Evolutionary conservation across 257 asterid genomes (phyloP).

Genomic region (Solanum virginianum): DNA sequence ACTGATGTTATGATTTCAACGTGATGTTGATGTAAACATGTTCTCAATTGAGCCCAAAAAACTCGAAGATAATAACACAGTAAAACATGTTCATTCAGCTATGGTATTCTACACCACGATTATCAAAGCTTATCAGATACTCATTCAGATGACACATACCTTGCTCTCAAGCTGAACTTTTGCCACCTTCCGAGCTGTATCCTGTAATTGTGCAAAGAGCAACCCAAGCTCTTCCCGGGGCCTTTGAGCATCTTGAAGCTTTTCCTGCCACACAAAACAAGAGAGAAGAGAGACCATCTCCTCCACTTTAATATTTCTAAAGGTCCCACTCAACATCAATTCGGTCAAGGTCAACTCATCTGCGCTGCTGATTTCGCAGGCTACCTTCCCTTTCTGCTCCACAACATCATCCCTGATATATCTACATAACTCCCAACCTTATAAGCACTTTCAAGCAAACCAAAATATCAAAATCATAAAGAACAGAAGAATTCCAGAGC

Average conservation of each 20-base stretch:
- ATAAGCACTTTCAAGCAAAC: constrained; percentile 4
- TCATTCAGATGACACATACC: constrained; percentile 27
- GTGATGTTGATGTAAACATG: not conserved
- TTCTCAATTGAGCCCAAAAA: not conserved
- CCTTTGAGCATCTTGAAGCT: constrained; percentile 80
- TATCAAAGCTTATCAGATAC: not conserved
- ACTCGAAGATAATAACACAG: too few relatives aligned
- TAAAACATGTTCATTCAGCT: not conserved
- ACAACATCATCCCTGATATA: constrained; percentile 70
- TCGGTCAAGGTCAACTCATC: constrained; percentile 92
- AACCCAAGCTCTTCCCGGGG: constrained; percentile 83
- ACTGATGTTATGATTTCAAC: not conserved
- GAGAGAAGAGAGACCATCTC: constrained; percentile 90
- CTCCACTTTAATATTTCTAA: constrained; percentile 73
- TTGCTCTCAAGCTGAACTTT: constrained; percentile 96
- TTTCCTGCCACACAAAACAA: constrained; percentile 97
- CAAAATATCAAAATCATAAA: not conserved
- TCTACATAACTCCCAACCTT: constrained; percentile 29
- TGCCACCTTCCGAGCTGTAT: constrained; percentile 83
- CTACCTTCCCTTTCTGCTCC: constrained; percentile 88
- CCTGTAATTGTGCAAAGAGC: constrained; percentile 70
- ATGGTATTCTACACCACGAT: not conserved
- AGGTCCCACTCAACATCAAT: constrained; percentile 79
- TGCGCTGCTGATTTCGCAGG: constrained; percentile 94
- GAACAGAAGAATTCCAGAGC: not conserved